Conservation (phyloP, 164 flowering plant genomes). For the Macadamia integrifolia region DNA sequence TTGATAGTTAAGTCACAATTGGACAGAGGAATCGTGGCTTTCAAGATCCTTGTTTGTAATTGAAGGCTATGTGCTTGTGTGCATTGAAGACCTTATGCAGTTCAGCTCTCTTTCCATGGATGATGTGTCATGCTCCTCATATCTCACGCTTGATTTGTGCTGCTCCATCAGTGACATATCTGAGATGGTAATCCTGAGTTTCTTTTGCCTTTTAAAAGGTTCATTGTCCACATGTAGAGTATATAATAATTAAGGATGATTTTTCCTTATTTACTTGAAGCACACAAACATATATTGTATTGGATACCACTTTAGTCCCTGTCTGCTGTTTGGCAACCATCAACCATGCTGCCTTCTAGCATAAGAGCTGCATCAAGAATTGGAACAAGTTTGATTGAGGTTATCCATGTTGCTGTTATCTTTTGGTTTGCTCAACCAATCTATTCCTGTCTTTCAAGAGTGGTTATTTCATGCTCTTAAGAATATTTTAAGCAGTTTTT, state of each 20-base stretch:
- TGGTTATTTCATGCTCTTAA: background rate
- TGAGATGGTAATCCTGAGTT: conserved; percentile 51
- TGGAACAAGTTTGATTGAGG: background rate
- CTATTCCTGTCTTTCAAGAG: background rate
- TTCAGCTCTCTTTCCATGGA: conserved; percentile 27
- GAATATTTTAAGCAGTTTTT: too few species aligned
- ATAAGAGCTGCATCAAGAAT: background rate
- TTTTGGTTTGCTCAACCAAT: background rate
- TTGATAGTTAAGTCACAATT: conserved; percentile 4
- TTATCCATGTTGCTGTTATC: background rate
- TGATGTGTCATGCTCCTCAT: conserved; percentile 27
- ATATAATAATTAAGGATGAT: background rate
- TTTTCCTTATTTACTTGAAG: background rate
- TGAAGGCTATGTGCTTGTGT: conserved; percentile 49
- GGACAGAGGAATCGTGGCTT: conserved; percentile 53
- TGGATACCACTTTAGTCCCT: background rate
- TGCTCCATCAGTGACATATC: conserved; percentile 47
- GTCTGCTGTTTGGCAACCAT: background rate
- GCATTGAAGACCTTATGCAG: conserved; percentile 55
- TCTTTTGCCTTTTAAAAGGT: background rate
- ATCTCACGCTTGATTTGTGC: conserved; percentile 49
- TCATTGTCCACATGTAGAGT: background rate
- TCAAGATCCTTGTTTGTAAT: conserved; percentile 59
- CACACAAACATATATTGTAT: background rate
- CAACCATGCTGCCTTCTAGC: background rate